Evolutionary conservation across 352 stramenopile species (phyloP).

Genomic region (Globisporangium acanthophoron): DNA sequence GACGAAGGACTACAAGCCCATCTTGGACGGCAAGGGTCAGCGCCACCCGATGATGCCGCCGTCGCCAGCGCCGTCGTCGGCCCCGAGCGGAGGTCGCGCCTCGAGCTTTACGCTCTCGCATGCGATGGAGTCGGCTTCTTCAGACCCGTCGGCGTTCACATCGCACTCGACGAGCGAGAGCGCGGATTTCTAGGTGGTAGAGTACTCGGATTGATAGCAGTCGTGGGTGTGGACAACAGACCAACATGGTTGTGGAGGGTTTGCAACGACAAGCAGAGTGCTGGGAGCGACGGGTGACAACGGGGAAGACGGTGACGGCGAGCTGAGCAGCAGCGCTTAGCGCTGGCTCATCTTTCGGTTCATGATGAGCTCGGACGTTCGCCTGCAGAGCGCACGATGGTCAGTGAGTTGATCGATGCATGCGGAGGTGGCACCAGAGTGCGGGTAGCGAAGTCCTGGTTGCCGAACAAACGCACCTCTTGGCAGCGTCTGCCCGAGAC

Average conservation of each 20-base stretch:
- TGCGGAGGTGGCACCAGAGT: neutral
- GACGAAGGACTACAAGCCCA: slow-evolving; percentile 63
- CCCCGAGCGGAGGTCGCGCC: slow-evolving; percentile 7
- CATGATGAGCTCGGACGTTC: slow-evolving; percentile 84
- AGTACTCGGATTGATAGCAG: neutral
- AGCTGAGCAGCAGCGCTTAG: slow-evolving; percentile 15
- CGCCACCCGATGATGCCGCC: slow-evolving; percentile 21
- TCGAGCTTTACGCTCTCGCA: slow-evolving; percentile 58
- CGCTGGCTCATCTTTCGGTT: slow-evolving; percentile 62
- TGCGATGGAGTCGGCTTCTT: slow-evolving; percentile 23
- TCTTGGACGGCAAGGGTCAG: slow-evolving; percentile 30
- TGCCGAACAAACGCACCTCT: slow-evolving; percentile 43
- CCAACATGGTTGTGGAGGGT: slow-evolving; percentile 5
- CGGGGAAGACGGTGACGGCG: neutral
- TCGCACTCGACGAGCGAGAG: slow-evolving; percentile 33
- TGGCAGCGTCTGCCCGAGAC: slow-evolving; percentile 69
- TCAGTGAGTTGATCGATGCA: neutral
- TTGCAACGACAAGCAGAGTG: neutral
- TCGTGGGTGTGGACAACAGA: neutral
- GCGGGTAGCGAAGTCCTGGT: no score
- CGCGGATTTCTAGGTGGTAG: slow-evolving; percentile 55
- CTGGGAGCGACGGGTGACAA: neutral
- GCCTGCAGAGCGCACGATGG: slow-evolving; percentile 22
- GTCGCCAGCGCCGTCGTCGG: slow-evolving; percentile 9
- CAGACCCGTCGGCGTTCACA: slow-evolving; percentile 25